phyloP scores from a whole-genome alignment of 1,284 basidiomycete genomes.

The Earliella scabrosa region DNA sequence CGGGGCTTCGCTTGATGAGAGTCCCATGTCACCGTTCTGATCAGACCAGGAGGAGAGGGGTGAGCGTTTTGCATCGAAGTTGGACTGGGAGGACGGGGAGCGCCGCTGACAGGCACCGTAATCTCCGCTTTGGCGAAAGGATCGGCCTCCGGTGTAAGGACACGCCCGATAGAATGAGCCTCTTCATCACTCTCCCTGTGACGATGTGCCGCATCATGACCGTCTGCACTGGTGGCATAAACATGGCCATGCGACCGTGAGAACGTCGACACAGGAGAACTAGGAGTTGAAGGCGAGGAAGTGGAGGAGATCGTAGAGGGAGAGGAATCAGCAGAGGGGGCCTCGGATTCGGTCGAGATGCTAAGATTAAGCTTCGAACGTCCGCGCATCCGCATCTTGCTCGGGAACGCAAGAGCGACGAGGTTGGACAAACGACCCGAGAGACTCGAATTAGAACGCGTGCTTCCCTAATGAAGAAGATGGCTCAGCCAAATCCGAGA shows the following conservation, averaged over 20 bases:
- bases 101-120: conserved; percentile 13
- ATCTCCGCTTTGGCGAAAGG: conserved; percentile 37
- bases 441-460: conserved; percentile 28
- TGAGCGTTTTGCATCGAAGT: conserved; percentile 14
- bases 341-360: conserved; percentile 21
- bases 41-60: conserved; percentile 1
- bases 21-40: conserved; percentile 14
- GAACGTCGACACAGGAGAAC: conserved; percentile 22
- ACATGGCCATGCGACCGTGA: conserved; percentile 21
- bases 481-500: not conserved
- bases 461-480: conserved; percentile 16
- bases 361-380: conserved; percentile 34
- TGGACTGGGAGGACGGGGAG: conserved; percentile 22
- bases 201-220: conserved; percentile 1
- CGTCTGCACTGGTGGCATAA: conserved; percentile 12
- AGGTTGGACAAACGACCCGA: conserved; percentile 26
- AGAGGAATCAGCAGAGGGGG: conserved; percentile 26
- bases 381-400: conserved; percentile 24
- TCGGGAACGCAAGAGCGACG: conserved; percentile 23
- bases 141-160: conserved; percentile 37
- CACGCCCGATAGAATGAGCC: conserved; percentile 30
- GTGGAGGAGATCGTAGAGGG: conserved; percentile 28
- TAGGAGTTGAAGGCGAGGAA: conserved; percentile 23
- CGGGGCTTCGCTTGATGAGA: conserved; percentile 1
- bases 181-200: conserved; percentile 23